Evolutionary conservation across 1,284 basidiomycete species (phyloP), one percentile per base, ranked within the genome.

Genomic region (Cerioporus squamosus): DNA sequence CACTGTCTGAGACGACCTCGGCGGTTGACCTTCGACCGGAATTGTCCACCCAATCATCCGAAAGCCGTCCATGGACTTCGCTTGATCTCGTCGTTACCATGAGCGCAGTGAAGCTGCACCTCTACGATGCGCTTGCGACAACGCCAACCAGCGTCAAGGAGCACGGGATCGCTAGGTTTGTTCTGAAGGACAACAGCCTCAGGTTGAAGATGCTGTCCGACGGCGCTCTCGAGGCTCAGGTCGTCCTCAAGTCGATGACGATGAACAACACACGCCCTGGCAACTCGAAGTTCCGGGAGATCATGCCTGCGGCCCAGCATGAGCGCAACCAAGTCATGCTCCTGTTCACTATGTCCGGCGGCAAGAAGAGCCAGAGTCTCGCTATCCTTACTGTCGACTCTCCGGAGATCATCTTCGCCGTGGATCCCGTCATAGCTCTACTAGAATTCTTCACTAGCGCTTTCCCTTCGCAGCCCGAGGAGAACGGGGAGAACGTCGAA

Each of bases 261-360:
- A 91, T 98, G 79, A 88, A 85, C 70, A 97, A 97, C 71, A 98
- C 91, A 5, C 82, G 91, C 47, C 84, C 91, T 0, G 93, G 93
- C 7, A 82, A 81, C 55, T 92, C 94, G 18, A 91, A 87, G 68
- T 98, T 97, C 79, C 85, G 97, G 47, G 97, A 99, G 72, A 96
- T 99, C 59, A 93, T 99, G 60, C 97, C 97, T 1, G 90, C 94
- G 14, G 91, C 94, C 29, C 83, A 88, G 61, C 94, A 98, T 70
- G 87, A 92, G 63, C 86, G 95, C 29, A 95, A 98, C 66, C 97
- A 97, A 68, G 91, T 99, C 70, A 98, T 98, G 93, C 74, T 98
- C 45, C 84, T 96, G 56, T 98, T 94, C 72, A 92, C 94, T 3
- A 85, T 84, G 65, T 83, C 94, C 7, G 86, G 84, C 23, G 85